phyloP scores from a whole-genome alignment of 1,284 basidiomycete species.

The Sparassis latifolia region DNA sequence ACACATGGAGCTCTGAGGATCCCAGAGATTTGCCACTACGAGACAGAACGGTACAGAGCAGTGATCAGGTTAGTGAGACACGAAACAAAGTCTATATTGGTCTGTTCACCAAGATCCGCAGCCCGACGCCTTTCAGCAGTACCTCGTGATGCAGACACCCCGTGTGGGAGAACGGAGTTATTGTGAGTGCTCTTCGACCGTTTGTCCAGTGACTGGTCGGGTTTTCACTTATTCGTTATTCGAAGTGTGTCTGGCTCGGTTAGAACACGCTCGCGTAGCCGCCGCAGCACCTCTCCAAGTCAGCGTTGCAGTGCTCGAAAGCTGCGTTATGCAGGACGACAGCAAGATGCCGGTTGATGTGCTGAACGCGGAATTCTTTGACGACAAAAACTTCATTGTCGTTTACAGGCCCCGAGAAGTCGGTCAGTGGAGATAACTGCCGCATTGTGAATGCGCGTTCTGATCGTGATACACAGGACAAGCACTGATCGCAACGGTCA shows the following conservation, averaged over 20 bases:
- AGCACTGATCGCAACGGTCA: conserved; percentile 51
- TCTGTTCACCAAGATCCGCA: conserved; percentile 12
- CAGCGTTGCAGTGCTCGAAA: conserved; percentile 17
- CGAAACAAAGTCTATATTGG: background rate
- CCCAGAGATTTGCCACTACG: conserved; percentile 30
- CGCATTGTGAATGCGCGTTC: conserved; percentile 4
- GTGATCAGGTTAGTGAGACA: conserved; percentile 38
- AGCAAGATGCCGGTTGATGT: conserved; percentile 33
- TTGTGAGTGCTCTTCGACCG: conserved; percentile 12
- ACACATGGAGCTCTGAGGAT: background rate
- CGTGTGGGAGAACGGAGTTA: conserved; percentile 15
- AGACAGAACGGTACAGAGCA: conserved; percentile 42
- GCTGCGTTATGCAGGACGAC: conserved; percentile 13
- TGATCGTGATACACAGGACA: conserved; percentile 35
- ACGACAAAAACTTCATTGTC: conserved; percentile 60
- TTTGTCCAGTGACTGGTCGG: conserved; percentile 6
- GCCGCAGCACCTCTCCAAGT: conserved; percentile 11
- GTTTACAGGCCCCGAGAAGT: conserved; percentile 34
- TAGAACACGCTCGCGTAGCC: conserved; percentile 15
- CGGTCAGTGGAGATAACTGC: conserved; percentile 21
- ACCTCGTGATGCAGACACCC: conserved; percentile 20
- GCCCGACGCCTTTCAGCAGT: conserved; percentile 19
- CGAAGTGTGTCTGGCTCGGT: conserved; percentile 19
- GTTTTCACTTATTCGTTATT: conserved; percentile 4
- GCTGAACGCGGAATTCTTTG: conserved; percentile 68